Conservation (phyloP, 768 basidiomycete genomes). For the Austroboletus festivus region DNA sequence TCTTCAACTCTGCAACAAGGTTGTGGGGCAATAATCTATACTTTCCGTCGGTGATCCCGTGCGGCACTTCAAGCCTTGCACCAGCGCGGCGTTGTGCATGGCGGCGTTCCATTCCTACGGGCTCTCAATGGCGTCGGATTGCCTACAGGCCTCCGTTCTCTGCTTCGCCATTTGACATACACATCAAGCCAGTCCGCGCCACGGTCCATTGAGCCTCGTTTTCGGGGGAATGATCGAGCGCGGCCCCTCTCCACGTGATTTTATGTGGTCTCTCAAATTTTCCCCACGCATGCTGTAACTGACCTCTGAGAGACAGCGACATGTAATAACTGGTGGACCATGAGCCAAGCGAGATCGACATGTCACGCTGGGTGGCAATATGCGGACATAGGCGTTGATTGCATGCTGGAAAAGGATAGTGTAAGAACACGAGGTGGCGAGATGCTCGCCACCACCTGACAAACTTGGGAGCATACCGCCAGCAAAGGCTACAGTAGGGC, state of each 20-base stretch:
- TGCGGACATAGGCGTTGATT: constrained; percentile 23
- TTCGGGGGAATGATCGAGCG: background rate
- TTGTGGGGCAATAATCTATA: background rate
- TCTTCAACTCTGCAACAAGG: background rate
- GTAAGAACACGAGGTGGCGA: constrained; percentile 16
- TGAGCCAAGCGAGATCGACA: constrained; percentile 18
- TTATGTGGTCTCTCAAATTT: background rate
- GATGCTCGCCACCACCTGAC: constrained; percentile 11
- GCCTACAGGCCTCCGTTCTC: constrained; percentile 7
- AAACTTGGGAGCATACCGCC: constrained; percentile 1
- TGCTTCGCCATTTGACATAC: background rate
- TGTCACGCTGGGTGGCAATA: constrained; percentile 12
- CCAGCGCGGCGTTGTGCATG: constrained; percentile 8
- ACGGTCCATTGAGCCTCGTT: constrained; percentile 3
- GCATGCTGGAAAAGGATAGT: constrained; percentile 9
- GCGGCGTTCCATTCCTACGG: constrained; percentile 17
- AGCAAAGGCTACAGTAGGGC: constrained; percentile 1
- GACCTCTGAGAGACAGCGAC: constrained; percentile 1
- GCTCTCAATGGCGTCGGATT: constrained; percentile 10
- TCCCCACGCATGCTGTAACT: constrained; percentile 15
- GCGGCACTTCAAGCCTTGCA: constrained; percentile 7
- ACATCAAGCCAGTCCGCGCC: constrained; percentile 22
- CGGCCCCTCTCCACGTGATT: constrained; percentile 5
- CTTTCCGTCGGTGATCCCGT: constrained; percentile 6
- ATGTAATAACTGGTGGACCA: constrained; percentile 3